Conservation (phyloP, 1,284 basidiomycete species). For the Trichosporon coremiiforme region DNA sequence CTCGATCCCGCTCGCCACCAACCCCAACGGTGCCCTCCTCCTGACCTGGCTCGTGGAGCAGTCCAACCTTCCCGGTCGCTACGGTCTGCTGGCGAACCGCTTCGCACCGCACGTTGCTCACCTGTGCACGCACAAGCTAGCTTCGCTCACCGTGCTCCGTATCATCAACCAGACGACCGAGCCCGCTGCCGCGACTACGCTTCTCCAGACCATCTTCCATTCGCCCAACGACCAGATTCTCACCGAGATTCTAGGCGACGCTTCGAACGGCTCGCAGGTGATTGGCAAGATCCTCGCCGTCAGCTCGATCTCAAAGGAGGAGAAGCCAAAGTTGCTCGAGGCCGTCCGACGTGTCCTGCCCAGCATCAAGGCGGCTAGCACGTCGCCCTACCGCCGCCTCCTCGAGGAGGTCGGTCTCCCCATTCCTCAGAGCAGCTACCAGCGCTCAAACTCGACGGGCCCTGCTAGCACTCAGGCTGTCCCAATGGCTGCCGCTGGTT, state of each 20-base stretch:
- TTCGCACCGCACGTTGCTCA: slow-evolving; percentile 95
- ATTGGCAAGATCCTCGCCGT: slow-evolving; percentile 90
- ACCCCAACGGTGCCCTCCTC: slow-evolving; percentile 92
- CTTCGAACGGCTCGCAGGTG: slow-evolving; percentile 91
- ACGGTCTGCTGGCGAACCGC: slow-evolving; percentile 86
- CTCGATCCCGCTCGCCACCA: slow-evolving; percentile 95
- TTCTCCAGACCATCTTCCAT: slow-evolving; percentile 80
- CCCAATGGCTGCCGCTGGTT: slow-evolving; percentile 27
- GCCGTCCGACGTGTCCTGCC: slow-evolving; percentile 85
- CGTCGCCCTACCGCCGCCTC: slow-evolving; percentile 87
- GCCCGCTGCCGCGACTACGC: slow-evolving; percentile 70
- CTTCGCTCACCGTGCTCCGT: slow-evolving; percentile 87
- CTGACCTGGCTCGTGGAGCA: slow-evolving; percentile 97
- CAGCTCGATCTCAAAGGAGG: slow-evolving; percentile 71
- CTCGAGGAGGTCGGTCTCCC: slow-evolving; percentile 93
- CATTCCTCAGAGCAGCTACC: slow-evolving; percentile 60
- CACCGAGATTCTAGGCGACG: slow-evolving; percentile 89
- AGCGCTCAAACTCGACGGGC: slow-evolving; percentile 21
- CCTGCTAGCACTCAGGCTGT: slow-evolving; percentile 25
- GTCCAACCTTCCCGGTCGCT: slow-evolving; percentile 87
- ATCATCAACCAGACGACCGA: slow-evolving; percentile 91
- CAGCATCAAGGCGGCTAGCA: slow-evolving; percentile 81
- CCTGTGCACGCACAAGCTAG: slow-evolving; percentile 96
- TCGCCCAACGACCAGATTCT: slow-evolving; percentile 84
- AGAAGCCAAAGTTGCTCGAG: slow-evolving; percentile 72